Evolutionary conservation across 2,329 filamentous ascomycete species (phyloP), one percentile per base, ranked within the genome.

Genomic region (Coniochaeta sp.): DNA sequence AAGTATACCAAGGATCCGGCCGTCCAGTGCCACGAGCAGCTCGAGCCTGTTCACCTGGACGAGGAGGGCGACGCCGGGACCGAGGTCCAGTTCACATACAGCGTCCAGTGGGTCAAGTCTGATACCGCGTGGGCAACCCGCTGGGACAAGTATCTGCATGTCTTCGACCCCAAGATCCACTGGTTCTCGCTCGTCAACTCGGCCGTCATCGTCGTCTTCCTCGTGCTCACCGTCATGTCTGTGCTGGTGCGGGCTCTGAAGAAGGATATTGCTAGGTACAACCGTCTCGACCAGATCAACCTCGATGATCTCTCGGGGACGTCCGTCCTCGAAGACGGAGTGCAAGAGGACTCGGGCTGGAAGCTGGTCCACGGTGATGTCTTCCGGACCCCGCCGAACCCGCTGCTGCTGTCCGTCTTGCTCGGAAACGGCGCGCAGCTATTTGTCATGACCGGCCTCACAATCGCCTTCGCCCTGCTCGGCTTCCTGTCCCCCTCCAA

Each of bases 131-230:
- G 96, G 88, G 95, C 95, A 30, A 99, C 95, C 14, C 86, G 95
- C 65, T 99, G 95, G 95, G 95, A 99, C 80, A 98, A 96, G 76
- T 98, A 98, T 72, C 82, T 99, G 38, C 93, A 98, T 70, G 93
- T 99, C 32, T 96, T 93, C 71, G 93, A 98, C 73, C 93, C 95
- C 58, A 96, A 95, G 79, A 98, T 99, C 68, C 95, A 99, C 74
- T 99, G 95, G 95, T 96, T 98, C 79, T 97, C 93, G 62, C 86
- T 99, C 57, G 90, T 98, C 76, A 96, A 96, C 75, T 97, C 93
- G 38, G 90, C 95, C 57, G 87, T 98, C 52, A 96, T 99, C 63
- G 93, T 99, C 57, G 83, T 96, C 56, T 95, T 98, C 75, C 81
- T 98, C 44, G 88, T 93, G 38, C 85, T 92, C 54, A 96, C 95